Conservation (phyloP, 179 eudicot species). For the Patellifolia procumbens region DNA sequence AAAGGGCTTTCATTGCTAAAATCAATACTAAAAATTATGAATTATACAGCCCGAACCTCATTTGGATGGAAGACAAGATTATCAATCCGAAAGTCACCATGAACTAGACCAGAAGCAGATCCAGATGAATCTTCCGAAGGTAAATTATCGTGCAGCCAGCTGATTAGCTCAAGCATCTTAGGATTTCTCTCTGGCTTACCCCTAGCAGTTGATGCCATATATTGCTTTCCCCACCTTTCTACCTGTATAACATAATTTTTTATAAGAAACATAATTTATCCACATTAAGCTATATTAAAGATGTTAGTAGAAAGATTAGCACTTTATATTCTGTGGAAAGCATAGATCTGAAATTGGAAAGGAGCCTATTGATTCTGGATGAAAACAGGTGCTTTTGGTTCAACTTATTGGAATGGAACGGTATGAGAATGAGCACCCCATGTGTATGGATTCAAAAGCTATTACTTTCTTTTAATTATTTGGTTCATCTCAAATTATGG, state of each 20-base stretch:
- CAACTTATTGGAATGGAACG: no score
- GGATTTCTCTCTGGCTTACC: conserved; percentile 78
- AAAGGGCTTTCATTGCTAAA: not conserved
- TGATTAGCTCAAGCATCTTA: conserved; percentile 73
- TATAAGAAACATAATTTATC: not conserved
- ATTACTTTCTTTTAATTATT: no score
- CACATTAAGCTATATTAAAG: not conserved
- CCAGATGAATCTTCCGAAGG: conserved; percentile 85
- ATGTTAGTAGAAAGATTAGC: not conserved
- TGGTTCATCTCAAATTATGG: no score
- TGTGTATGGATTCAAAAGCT: no score
- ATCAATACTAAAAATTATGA: not conserved
- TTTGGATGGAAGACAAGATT: conserved; percentile 92
- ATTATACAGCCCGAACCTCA: conserved; percentile 52
- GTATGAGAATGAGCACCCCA: no score
- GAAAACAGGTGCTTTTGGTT: no score
- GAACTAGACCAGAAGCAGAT: conserved; percentile 77
- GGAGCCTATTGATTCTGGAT: no score
- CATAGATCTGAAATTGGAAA: not conserved
- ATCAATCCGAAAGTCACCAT: conserved; percentile 98
- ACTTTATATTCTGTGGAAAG: not conserved
- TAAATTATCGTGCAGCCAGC: conserved; percentile 70
- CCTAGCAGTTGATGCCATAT: conserved; percentile 74
- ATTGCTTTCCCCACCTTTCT: conserved; percentile 92
- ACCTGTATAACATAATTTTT: conserved; percentile 45